Evolutionary conservation across 2,329 filamentous ascomycete genomes (phyloP), one percentile per base, ranked within the genome.

Genomic region (Botrytis fragariae): DNA sequence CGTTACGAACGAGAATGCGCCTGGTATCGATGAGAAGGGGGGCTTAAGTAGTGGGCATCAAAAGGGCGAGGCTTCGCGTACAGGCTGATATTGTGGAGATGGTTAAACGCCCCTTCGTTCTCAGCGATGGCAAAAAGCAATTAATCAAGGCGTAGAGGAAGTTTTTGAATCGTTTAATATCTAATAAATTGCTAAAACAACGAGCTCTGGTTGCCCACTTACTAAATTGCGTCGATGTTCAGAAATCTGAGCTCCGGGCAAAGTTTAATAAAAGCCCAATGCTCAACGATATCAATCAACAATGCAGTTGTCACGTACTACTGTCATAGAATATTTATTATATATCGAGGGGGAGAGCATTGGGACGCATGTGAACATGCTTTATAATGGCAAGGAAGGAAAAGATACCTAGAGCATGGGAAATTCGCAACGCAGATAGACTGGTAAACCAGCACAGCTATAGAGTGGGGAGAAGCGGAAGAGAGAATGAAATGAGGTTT

Each of bases 1-100:
- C 1, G 86, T 89, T 37, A 90, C 88, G 61, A 87, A 89, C 72
- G 88, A 89, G 80, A 88, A 90, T 78, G 87, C 84, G 54, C 87
- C 88, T 10, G 73, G 73, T 20, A 73, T 80, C 65, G 78, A 79
- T 57, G 78, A 79, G 73, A 79, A 79, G 54, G 75, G 74, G 6
- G 62, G 48, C 22, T n/a, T 67, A 5, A 59, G 64, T 35, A 32
- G 39, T 68, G 71, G 48, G 18, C 62, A 72, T 18, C 54, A 42
- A 39, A 68, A 68, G 4, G 51, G 45, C 39, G 71, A 44, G 8
- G 48, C 32, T 68, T 72, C 42, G 25, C 62, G 29, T 10, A 69
- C 45, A 68, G 62, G 62, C 18, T 72, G 51, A 72, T 48, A 12
- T 42, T 57, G 18, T 22, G n/a, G 3, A 44, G 1, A 42, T 39